These are phyloP conservation scores for Magnolia changhungtana DNA, from an alignment of 164 flowering plant genomes.

Conservation along the genomic window DNA sequence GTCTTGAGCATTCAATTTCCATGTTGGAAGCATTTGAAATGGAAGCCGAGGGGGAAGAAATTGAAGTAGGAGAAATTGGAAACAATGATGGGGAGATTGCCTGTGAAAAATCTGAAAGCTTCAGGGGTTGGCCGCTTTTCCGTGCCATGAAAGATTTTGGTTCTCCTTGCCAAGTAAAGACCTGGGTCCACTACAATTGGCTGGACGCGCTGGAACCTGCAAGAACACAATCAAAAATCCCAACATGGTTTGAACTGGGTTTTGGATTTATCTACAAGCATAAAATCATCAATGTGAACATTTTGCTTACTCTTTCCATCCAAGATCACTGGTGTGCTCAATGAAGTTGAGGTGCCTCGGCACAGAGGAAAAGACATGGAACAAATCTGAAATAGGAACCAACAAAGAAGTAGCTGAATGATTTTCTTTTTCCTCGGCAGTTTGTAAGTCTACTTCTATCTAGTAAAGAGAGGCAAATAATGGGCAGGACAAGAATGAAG, in stretches of 20 bases:
- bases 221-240: background rate
- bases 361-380: conserved; percentile 80
- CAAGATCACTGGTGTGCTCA: conserved; percentile 94
- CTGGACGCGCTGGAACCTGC: conserved; percentile 59
- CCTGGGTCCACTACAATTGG: conserved; percentile 84
- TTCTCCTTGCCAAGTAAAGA: conserved; percentile 65
- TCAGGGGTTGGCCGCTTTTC: conserved; percentile 81
- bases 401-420: conserved; percentile 7
- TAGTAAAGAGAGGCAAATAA: background rate
- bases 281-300: too few relatives aligned
- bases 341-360: conserved; percentile 83
- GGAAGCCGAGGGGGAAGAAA: background rate
- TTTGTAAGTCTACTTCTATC: background rate
- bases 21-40: background rate
- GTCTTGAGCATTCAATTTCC: background rate
- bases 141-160: conserved; percentile 79
- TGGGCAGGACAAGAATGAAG: background rate
- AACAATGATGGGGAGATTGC: conserved; percentile 28
- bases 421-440: background rate
- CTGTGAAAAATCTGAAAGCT: conserved; percentile 88
- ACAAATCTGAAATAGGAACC: conserved; percentile 53
- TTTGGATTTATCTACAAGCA: too few relatives aligned
- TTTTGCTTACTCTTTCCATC: conserved; percentile 94
- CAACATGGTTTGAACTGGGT: background rate
- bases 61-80: background rate